phyloP scores from a whole-genome alignment of 1,284 basidiomycete species.

The Ganoderma boninense region DNA sequence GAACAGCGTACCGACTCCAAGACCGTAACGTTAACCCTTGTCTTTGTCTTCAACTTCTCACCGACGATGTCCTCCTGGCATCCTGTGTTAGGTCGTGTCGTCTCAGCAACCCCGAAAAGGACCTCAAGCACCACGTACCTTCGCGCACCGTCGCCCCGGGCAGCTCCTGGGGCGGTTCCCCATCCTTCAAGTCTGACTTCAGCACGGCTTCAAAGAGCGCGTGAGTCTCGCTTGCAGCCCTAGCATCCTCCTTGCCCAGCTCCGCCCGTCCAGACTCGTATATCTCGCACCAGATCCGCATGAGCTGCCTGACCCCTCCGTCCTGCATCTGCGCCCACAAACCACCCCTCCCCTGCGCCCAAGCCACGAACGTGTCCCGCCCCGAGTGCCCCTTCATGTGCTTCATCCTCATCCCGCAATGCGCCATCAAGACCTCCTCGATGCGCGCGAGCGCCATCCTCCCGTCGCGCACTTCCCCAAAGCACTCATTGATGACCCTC shows the following conservation, averaged over 20 bases:
- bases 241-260: background rate
- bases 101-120: too few species aligned
- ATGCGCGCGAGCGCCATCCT: background rate
- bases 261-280: background rate
- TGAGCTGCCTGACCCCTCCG: slow-evolving; percentile 11
- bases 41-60: too few species aligned
- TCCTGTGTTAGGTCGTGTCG: too few species aligned
- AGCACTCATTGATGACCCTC: background rate
- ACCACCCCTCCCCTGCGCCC: too few species aligned
- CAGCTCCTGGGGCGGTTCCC: too few species aligned
- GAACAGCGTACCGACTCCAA: too few species aligned
- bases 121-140: too few species aligned
- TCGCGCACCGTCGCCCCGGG: too few species aligned
- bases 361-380: too few species aligned
- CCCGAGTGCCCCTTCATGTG: background rate
- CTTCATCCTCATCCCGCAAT: background rate
- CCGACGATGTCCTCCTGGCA: too few species aligned
- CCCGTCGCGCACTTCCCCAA: background rate
- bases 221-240: background rate
- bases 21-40: too few species aligned
- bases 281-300: slow-evolving; percentile 10
- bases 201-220: background rate
- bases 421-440: background rate
- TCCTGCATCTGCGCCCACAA: background rate
- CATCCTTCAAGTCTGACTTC: background rate